Evolutionary conservation across 495 filamentous ascomycete species (phyloP), one percentile per base, ranked within the genome.

Genomic region (Penicillium waksmanii): DNA sequence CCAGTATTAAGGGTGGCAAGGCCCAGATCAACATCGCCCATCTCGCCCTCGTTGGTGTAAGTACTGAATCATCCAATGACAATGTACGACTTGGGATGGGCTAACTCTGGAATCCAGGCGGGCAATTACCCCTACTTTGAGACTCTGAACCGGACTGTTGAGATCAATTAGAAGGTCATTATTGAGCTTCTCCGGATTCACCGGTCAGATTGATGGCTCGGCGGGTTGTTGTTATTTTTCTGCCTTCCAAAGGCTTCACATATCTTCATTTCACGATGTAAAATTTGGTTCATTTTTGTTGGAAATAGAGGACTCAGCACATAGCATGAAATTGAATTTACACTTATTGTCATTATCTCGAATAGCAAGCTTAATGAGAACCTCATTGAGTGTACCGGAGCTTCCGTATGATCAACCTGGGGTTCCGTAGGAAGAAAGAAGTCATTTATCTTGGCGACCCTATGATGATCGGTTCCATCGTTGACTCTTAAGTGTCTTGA

Each of bases 1-100:
- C 56, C 1, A 31, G 6, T 5, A 42, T 63, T 12, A 49, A 57
- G 2, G 17, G 38, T 9, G 73, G 73, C 0, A 53, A 57, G 5
- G 73, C 63, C 3, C 55, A 73, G 34, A 54, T 77, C 12, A 71
- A 69, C 18, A 65, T 77, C 5, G 73, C 75, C 0, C 75, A 76
- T 57, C 64, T 67, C 4, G 52, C 72, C 8, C 56, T 76, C n/a
- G 53, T 75, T 15, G 75, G 75, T 12, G 74, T 77, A 68, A 72
- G 74, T 71, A 7, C 5, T 21, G 3, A n/a, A 0, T 17, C 21
- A 11, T 44, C 5, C 3, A 6, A 12, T 25, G 36, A 2, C 2
- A n/a, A 1, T 44, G 42, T n/a, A 17, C 31, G 38, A 13, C 10
- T 33, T 0, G 1, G 34, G 34, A 1, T 3, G 19, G 21, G 35